Evolutionary conservation across 116 monocot genomes (phyloP), one percentile per base, ranked within the genome.

Genomic region (Posidonia oceanica): DNA sequence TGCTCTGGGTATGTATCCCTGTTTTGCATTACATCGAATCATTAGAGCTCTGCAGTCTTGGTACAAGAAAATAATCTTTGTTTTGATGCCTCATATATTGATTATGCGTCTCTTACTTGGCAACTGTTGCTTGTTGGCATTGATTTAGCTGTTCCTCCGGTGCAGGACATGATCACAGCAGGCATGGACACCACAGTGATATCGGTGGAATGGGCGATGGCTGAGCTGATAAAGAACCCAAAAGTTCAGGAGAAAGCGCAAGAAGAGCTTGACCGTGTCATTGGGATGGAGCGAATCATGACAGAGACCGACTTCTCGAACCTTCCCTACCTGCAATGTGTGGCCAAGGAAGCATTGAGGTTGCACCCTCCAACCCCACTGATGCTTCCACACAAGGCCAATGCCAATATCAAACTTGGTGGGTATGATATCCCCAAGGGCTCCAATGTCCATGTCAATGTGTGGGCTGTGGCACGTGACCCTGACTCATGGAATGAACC

Each of bases 181-280:
- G 96, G 96, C 42, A 96, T 87, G 87, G 96, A 96, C 83, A 91
- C 96, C 7, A 87, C 91, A 0, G 89, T 81, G 20, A 89, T 91
- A 65, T 73, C 87, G 0, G 85, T 83, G 6, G 96, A 96, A 66
- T 96, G 96, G 96, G 91, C 88, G 3, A 88, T 96, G 91, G 81
- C 91, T 0, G 91, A 96, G 78, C 71, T 96, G 17, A 82, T 91
- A 8, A 84, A 67, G 75, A 72, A 91, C 77, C 91, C 86, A 8
- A 58, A 76, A 64, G 88, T 96, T 39, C 88, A 91, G 72, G 41
- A 66, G 60, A 87, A 96, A 76, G 79, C 76, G 1, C 88, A 91
- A 57, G 91, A 83, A 20, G 96, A 96, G 64, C 83, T 96, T 0
- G 91, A 96, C 72, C 80, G 86, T 1, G 87, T 91, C 0, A 63